A percentile compares a stretch with the other conserved stretches of the same genome.
Conservation (phyloP, 352 stramenopile species). For the Phytophthora parvispora region DNA sequence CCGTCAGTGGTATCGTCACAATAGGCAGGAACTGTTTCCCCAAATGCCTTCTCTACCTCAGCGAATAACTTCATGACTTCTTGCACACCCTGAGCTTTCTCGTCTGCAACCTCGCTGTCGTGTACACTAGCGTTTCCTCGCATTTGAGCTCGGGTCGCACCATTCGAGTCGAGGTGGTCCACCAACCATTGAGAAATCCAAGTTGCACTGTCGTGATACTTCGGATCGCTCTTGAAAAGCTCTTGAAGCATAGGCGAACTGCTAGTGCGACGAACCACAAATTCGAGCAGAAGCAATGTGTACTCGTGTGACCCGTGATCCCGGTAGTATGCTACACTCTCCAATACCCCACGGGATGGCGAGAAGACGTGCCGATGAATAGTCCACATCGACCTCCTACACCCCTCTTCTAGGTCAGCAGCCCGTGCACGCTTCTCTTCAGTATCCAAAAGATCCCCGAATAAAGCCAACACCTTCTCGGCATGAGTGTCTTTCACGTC, state of each 20-base stretch:
- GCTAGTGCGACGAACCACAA: slow-evolving; percentile 45
- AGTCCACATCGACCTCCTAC: slow-evolving; percentile 4
- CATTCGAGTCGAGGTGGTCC: slow-evolving; percentile 51
- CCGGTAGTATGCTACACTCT: slow-evolving; percentile 74
- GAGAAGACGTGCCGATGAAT: slow-evolving; percentile 70
- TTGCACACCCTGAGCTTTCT: not conserved
- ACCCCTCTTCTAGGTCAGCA: not conserved
- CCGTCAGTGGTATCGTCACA: slow-evolving; percentile 2
- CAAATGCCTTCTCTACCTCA: slow-evolving; percentile 30
- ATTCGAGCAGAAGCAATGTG: slow-evolving; percentile 64
- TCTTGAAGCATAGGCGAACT: slow-evolving; percentile 42
- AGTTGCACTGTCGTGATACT: slow-evolving; percentile 39
- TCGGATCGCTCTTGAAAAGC: slow-evolving; percentile 46
- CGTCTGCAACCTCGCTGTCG: not conserved
- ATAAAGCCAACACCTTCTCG: slow-evolving; percentile 51
- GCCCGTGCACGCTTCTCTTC: slow-evolving; percentile 14
- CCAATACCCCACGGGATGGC: slow-evolving; percentile 56
- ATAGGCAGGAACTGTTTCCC: slow-evolving; percentile 15
- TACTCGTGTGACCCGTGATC: slow-evolving; percentile 61
- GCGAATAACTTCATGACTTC: slow-evolving; percentile 23
- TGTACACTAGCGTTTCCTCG: not conserved
- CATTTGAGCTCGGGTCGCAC: slow-evolving; percentile 27
- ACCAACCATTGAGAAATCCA: slow-evolving; percentile 68
- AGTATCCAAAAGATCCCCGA: slow-evolving; percentile 50
- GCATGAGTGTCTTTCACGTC: slow-evolving; percentile 65